Evolutionary conservation across 2,329 filamentous ascomycete species (phyloP), one percentile per base, ranked within the genome.

Genomic region (Pseudogymnoascus sp.): DNA sequence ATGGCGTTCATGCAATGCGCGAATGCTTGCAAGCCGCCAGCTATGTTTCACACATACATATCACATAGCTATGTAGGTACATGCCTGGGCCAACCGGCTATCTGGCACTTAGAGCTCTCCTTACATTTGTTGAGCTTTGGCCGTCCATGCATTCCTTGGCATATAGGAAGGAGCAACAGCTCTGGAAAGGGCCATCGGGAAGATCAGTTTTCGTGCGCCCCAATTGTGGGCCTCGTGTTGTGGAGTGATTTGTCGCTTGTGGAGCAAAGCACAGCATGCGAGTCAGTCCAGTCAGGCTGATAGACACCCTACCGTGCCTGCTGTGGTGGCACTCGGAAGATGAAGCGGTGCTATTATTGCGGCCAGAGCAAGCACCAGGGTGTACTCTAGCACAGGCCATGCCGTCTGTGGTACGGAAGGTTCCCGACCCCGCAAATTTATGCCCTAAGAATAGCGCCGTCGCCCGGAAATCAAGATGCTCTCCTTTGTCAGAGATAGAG

Each of bases 401-500:
- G 50, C 50, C 50, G 28, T 56, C 50, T 56, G 50, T 56, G 50
- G 50, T 14, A 56, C 50, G 50, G 50, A 56, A 56, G 50, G 50
- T 33, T 56, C 28, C 50, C 50, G 50, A 56, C 50, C 50, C 50
- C 50, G 50, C 50, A 56, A 56, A 33, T 56, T 12, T 19, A 33
- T 8, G 26, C 46, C 46, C 46, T 56, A 56, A 56, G 46, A 56
- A 56, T 56, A 56, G 46, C 28, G 46, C 46, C 46, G 46, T 56
- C n/a, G 46, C 10, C 46, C 46, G 28, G 46, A 56, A 53, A 33
- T 33, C 46, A 56, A 33, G 46, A 56, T 31, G n/a, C 8, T 6
- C 26, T 22, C 28, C 16, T 7, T 56, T 56, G 50, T 56, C 50
- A 56, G 50, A 56, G 50, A 33, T 33, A 33, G 50, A 33, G 50